These are phyloP conservation scores for Ceratonia siliqua DNA, from an alignment of 306 rosid species.

Conservation along the genomic window DNA sequence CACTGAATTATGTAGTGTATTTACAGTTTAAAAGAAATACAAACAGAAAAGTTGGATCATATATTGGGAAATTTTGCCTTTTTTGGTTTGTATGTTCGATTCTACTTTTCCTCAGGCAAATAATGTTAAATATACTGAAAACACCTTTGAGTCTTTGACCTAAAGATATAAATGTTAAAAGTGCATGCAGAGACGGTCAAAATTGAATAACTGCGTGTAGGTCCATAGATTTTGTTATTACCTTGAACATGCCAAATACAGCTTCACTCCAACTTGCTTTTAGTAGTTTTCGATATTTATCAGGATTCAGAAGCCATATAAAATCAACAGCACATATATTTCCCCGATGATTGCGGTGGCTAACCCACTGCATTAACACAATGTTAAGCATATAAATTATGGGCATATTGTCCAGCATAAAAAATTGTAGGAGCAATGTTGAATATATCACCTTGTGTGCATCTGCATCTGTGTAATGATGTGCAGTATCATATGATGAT, in stretches of 20 bases:
- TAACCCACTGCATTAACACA: slow-evolving; percentile 76
- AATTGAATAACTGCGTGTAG: background rate
- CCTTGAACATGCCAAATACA: slow-evolving; percentile 87
- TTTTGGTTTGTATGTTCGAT: background rate
- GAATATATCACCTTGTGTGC: slow-evolving; percentile 71
- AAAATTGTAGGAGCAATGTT: background rate
- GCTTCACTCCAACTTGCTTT: slow-evolving; percentile 84
- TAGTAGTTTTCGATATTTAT: slow-evolving; percentile 63
- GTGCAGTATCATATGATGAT: slow-evolving; percentile 94
- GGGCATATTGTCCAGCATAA: background rate
- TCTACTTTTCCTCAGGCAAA: background rate
- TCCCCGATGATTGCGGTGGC: slow-evolving; percentile 96
- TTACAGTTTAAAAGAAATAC: background rate
- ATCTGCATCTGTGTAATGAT: slow-evolving; percentile 88
- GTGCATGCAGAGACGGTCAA: slow-evolving; percentile 16
- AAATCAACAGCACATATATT: slow-evolving; percentile 96
- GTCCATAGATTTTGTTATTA: slow-evolving; percentile 23
- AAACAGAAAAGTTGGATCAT: background rate
- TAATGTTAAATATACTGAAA: background rate
- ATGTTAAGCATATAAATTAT: slow-evolving; percentile 17
- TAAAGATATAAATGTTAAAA: background rate
- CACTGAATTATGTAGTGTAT: background rate
- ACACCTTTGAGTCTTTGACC: background rate
- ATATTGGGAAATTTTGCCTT: background rate
- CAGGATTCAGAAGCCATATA: slow-evolving; percentile 90